These are phyloP conservation scores for Alternaria dauci DNA, from an alignment of 2,329 filamentous ascomycete genomes.

Conservation along the genomic window DNA sequence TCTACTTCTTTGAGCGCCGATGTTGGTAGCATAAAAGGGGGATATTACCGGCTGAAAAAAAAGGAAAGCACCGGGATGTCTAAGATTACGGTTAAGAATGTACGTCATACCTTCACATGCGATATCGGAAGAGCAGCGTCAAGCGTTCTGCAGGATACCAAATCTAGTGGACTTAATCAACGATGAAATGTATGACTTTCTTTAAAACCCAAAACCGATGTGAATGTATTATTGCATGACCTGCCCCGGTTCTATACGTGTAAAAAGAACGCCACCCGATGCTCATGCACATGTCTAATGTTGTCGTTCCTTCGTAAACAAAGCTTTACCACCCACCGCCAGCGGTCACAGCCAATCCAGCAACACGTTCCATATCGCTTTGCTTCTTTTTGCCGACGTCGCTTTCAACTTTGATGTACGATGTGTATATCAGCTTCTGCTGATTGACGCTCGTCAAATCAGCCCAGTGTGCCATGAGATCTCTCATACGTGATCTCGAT, in stretches of 20 bases:
- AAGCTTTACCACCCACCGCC: conserved; percentile 83
- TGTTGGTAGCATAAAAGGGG: conserved; percentile 1
- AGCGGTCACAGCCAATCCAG: conserved; percentile 87
- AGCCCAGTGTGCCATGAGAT: conserved; percentile 79
- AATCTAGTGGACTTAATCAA: not conserved
- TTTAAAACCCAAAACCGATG: not conserved
- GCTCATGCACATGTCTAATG: conserved; percentile 10
- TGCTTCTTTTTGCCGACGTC: conserved; percentile 77
- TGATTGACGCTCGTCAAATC: conserved; percentile 72
- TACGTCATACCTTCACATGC: not conserved
- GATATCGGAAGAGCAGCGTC: not conserved
- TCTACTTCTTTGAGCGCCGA: not conserved
- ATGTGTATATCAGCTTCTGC: conserved; percentile 81
- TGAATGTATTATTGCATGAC: not conserved
- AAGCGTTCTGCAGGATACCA: not conserved
- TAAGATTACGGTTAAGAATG: not conserved
- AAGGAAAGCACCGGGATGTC: not conserved
- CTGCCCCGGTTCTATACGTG: not conserved
- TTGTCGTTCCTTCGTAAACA: not conserved
- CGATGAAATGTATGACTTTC: not conserved
- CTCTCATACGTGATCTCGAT: conserved; percentile 70
- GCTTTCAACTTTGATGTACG: conserved; percentile 90
- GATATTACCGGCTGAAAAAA: not conserved
- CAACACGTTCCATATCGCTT: conserved; percentile 80
- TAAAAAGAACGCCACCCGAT: conserved; percentile 18